These are phyloP conservation scores for Fraxinus excelsior DNA, from an alignment of 257 asterid species.

Conservation along the genomic window DNA sequence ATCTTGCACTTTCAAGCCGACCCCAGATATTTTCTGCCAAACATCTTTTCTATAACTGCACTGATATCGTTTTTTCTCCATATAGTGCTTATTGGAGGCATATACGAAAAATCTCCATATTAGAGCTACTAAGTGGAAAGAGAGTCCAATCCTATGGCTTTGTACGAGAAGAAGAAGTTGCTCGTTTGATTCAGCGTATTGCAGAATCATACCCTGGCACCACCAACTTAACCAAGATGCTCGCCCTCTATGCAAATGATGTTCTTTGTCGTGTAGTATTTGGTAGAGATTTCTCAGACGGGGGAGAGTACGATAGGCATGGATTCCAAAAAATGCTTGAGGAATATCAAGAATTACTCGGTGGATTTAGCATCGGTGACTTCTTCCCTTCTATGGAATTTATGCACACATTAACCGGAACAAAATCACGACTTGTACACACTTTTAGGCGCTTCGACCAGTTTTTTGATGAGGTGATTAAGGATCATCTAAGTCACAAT, in stretches of 20 bases:
- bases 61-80: conserved; percentile 50
- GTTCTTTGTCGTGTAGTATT: conserved; percentile 52
- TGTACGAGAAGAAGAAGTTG: conserved; percentile 51
- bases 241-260: conserved; percentile 46
- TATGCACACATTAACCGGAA: conserved; percentile 47
- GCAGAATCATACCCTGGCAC: conserved; percentile 26
- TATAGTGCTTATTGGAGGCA: conserved; percentile 56
- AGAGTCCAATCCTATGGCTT: conserved; percentile 45
- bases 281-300: conserved; percentile 45
- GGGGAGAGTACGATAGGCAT: conserved; percentile 44
- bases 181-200: conserved; percentile 37
- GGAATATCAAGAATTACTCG: conserved; percentile 51
- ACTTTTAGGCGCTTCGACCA: conserved; percentile 47
- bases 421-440: conserved; percentile 36
- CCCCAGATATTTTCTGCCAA: conserved; percentile 55
- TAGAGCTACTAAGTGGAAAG: conserved; percentile 44
- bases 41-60: conserved; percentile 52
- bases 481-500: conserved; percentile 31
- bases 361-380: conserved; percentile 61
- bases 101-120: conserved; percentile 41
- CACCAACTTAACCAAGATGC: conserved; percentile 31
- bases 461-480: conserved; percentile 41
- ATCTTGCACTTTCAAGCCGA: conserved; percentile 50
- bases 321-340: conserved; percentile 53
- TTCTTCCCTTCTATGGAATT: conserved; percentile 63